Conservation (phyloP, 495 filamentous ascomycete species). For the Podospora pseudoanserina region DNA sequence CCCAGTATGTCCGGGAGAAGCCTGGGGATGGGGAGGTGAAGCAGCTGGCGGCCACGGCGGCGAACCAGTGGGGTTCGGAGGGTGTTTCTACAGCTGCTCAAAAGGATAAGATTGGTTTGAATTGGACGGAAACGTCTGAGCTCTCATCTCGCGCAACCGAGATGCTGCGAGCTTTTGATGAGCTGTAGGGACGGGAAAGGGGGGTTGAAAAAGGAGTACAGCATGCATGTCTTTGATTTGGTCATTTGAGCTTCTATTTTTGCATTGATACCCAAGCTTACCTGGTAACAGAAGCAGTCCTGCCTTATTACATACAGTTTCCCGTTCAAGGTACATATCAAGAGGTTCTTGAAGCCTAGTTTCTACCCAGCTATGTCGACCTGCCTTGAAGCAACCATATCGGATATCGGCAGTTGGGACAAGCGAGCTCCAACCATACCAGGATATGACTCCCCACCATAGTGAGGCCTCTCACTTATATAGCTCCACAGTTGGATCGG, state of each 20-base stretch:
- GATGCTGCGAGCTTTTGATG: slow-evolving; percentile 41
- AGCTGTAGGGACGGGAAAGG: slow-evolving; percentile 28
- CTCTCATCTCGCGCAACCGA: slow-evolving; percentile 17
- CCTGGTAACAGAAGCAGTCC: not conserved
- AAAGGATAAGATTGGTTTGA: not conserved
- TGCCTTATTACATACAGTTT: not conserved
- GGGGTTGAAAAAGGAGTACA: not conserved
- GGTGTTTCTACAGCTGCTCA: not conserved
- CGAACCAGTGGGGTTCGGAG: slow-evolving; percentile 4
- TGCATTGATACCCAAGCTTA: slow-evolving; percentile 9
- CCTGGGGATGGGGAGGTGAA: slow-evolving; percentile 9
- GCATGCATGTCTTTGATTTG: not conserved
- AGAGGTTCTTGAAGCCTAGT: too few species aligned
- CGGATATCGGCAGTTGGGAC: not conserved
- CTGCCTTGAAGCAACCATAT: not conserved
- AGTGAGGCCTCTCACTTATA: not conserved
- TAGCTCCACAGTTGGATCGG: not conserved
- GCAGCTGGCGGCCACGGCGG: slow-evolving; percentile 17
- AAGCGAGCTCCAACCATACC: not conserved
- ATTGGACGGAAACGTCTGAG: slow-evolving; percentile 8
- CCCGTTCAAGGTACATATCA: too few species aligned
- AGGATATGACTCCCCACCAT: not conserved
- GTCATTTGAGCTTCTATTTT: not conserved
- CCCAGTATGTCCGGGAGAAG: slow-evolving; percentile 30
- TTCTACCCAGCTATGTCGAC: not conserved